Percentiles rank a stretch among this genome's conserved stretches.
Evolutionary conservation across 805 yeast genomes (phyloP).

Genomic region (Myxozyma sirexii): DNA sequence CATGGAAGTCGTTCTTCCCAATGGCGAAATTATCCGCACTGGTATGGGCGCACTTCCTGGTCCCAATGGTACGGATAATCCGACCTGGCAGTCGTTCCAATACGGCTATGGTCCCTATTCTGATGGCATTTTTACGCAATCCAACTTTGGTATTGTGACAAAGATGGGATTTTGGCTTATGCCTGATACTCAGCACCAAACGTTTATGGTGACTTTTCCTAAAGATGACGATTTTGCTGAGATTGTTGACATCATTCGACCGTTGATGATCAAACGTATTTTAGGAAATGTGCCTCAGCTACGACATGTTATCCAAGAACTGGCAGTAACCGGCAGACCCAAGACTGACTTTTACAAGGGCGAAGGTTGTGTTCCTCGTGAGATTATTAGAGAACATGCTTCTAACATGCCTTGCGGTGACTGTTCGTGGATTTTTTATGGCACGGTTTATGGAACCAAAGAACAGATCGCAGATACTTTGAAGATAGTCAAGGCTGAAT

Average conservation of each 20-base stretch:
- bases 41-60: constrained; percentile 19
- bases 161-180: constrained; percentile 17
- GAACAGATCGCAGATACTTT: neutral
- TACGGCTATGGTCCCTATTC: constrained; percentile 13
- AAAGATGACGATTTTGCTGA: constrained; percentile 5
- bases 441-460: neutral
- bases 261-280: neutral
- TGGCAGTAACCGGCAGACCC: constrained; percentile 4
- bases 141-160: constrained; percentile 13
- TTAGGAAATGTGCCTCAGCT: constrained; percentile 11
- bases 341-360: constrained; percentile 1
- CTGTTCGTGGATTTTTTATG: constrained; percentile 11
- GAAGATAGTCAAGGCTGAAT: neutral
- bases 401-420: constrained; percentile 9
- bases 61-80: constrained; percentile 8
- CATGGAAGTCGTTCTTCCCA: constrained; percentile 16
- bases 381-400: constrained; percentile 4
- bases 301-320: constrained; percentile 13
- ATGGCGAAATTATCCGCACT: constrained; percentile 12
- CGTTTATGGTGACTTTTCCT: constrained; percentile 13
- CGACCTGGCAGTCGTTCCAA: constrained; percentile 7
- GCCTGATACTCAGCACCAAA: constrained; percentile 10
- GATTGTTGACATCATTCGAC: constrained; percentile 6
- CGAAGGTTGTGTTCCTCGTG: constrained; percentile 5
- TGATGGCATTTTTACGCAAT: constrained; percentile 15